These are phyloP conservation scores for Collybia nuda DNA, from an alignment of 768 basidiomycete species.

Conservation along the genomic window DNA sequence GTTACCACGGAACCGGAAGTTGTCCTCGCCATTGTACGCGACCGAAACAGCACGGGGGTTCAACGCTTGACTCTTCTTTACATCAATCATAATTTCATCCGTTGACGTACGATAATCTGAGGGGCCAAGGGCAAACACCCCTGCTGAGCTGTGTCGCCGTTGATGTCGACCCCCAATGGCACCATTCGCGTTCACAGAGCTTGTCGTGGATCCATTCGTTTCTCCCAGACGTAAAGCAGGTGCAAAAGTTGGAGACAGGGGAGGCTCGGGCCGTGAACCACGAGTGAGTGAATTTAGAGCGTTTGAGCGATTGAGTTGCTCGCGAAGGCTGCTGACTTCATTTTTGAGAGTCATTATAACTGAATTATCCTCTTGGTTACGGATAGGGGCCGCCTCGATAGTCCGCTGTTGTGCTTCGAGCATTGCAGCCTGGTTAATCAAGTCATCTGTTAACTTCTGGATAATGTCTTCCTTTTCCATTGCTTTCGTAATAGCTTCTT, in stretches of 20 bases:
- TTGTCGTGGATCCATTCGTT: conserved; percentile 43
- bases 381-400: conserved; percentile 60
- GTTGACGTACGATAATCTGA: conserved; percentile 70
- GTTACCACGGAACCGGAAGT: conserved; percentile 59
- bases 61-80: conserved; percentile 66
- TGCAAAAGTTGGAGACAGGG: conserved; percentile 83
- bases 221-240: conserved; percentile 66
- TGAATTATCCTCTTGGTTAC: conserved; percentile 79
- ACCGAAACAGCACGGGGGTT: conserved; percentile 88
- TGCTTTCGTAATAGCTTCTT: conserved; percentile 72
- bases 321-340: conserved; percentile 89
- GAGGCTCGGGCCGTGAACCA: conserved; percentile 66
- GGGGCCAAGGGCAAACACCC: conserved; percentile 62
- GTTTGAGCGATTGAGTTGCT: conserved; percentile 95
- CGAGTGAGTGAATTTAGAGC: conserved; percentile 86
- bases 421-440: conserved; percentile 69
- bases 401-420: conserved; percentile 76
- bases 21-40: conserved; percentile 83
- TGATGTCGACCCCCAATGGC: conserved; percentile 57
- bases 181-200: conserved; percentile 22
- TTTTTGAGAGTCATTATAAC: conserved; percentile 88
- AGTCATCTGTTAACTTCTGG: conserved; percentile 75
- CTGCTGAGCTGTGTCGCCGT: conserved; percentile 85
- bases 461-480: conserved; percentile 85
- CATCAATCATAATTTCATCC: conserved; percentile 75